Conservation (phyloP, 140 eudicot species). For the Erigeron philadelphicus region DNA sequence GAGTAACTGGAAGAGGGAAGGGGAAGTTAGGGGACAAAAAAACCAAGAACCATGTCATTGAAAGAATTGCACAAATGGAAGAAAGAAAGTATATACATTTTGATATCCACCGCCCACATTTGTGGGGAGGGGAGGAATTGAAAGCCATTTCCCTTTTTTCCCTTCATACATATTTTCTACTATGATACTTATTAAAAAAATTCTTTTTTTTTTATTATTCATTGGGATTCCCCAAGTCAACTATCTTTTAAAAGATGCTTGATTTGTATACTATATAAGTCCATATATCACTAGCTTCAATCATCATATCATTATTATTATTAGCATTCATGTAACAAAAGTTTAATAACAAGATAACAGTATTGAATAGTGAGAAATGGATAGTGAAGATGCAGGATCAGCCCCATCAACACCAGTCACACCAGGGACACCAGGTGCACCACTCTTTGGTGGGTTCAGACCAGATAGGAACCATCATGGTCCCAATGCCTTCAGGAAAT, state of each 20-base stretch:
- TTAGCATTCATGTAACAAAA: conserved; percentile 7
- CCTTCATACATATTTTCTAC: conserved; percentile 13
- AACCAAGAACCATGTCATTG: conserved; percentile 44
- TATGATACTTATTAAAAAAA: conserved; percentile 28
- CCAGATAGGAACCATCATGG: conserved; percentile 33
- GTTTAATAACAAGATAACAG: background rate
- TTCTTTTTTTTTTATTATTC: conserved; percentile 27
- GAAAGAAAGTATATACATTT: conserved; percentile 17
- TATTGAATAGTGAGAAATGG: conserved; percentile 36
- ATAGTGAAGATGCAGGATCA: conserved; percentile 49
- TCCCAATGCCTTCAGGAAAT: conserved; percentile 32
- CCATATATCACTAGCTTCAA: conserved; percentile 16
- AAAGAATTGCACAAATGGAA: conserved; percentile 26
- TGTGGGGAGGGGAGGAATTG: conserved; percentile 21
- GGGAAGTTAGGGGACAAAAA: conserved; percentile 31
- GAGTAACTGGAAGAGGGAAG: no score
- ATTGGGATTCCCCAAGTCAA: conserved; percentile 54
- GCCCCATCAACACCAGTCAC: conserved; percentile 67
- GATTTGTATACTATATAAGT: conserved; percentile 29
- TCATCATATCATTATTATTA: conserved; percentile 4
- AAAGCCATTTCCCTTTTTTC: conserved; percentile 25
- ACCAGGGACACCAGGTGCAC: conserved; percentile 77
- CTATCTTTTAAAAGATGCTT: conserved; percentile 37
- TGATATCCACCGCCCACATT: conserved; percentile 50
- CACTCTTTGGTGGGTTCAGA: conserved; percentile 63